phyloP scores from a whole-genome alignment of 164 flowering plant genomes.

The Chimonanthus praecox region DNA sequence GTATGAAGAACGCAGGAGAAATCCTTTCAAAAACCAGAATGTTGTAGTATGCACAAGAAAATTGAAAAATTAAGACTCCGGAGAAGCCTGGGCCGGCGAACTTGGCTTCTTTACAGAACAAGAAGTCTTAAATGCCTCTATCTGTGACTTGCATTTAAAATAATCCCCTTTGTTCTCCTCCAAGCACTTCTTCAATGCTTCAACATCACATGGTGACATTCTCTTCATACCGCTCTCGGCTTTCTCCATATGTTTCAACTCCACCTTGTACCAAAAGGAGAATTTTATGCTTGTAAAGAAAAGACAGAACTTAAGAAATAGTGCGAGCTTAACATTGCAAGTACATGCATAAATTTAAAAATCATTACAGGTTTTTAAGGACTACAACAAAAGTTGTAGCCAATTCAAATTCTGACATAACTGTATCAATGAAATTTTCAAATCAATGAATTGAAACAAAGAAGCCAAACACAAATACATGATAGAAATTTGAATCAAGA shows the following conservation, averaged over 20 bases:
- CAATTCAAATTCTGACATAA: no score
- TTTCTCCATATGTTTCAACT: conserved; percentile 17
- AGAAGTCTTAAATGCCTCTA: conserved; percentile 41
- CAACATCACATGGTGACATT: conserved; percentile 34
- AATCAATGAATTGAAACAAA: no score
- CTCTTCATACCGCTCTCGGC: conserved; percentile 8
- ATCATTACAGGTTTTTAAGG: no score
- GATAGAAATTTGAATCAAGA: no score
- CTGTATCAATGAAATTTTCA: no score
- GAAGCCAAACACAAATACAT: no score
- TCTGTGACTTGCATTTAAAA: conserved; percentile 40
- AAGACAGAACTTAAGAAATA: no score
- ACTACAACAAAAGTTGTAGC: no score
- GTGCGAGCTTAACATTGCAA: no score
- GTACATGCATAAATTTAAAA: no score
- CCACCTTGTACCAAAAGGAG: not conserved
- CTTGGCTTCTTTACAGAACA: conserved; percentile 24
- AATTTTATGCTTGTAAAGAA: not conserved
- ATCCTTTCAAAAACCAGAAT: not conserved
- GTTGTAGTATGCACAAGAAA: not conserved
- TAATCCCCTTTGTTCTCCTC: conserved; percentile 49
- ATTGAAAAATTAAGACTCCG: not conserved
- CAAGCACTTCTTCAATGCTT: conserved; percentile 54
- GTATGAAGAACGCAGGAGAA: not conserved
- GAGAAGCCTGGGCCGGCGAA: conserved; percentile 10